Conservation (phyloP, 1,284 basidiomycete species). For the Marasmius sp. region DNA sequence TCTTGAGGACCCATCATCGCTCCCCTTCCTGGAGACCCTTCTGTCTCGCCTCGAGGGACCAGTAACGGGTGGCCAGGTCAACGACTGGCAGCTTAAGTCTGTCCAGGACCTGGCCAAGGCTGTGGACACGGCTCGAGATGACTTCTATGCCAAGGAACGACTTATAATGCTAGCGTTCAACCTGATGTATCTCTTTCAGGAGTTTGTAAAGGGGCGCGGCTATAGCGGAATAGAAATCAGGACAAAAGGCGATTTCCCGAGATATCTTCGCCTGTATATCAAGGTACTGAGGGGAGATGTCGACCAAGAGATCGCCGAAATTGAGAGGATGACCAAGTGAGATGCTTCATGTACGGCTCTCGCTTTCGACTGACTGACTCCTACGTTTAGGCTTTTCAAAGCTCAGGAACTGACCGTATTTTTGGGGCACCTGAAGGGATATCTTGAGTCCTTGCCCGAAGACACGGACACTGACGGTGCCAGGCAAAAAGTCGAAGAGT, state of each 20-base stretch:
- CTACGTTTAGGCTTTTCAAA: neutral
- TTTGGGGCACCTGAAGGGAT: neutral
- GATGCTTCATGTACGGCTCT: no score
- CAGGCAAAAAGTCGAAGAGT: neutral
- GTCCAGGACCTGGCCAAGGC: slow-evolving; percentile 29
- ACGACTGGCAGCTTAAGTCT: slow-evolving; percentile 18
- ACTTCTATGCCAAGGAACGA: slow-evolving; percentile 33
- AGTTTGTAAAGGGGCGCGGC: slow-evolving; percentile 40
- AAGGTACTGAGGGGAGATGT: neutral
- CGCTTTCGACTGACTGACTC: no score
- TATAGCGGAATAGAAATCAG: slow-evolving; percentile 32
- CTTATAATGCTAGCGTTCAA: slow-evolving; percentile 47
- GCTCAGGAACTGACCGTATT: neutral
- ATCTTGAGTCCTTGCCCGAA: neutral
- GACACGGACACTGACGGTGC: neutral
- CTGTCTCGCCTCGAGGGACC: slow-evolving; percentile 32
- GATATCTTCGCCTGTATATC: neutral
- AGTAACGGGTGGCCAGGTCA: slow-evolving; percentile 13
- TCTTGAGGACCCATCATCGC: slow-evolving; percentile 27
- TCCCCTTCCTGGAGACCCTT: slow-evolving; percentile 41
- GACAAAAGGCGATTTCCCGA: neutral
- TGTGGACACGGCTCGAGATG: slow-evolving; percentile 37
- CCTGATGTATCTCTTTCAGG: slow-evolving; percentile 42
- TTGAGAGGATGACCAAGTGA: no score
- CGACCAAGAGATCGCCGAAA: no score